These are phyloP conservation scores for Fusarium concolor DNA, from an alignment of 2,329 filamentous ascomycete genomes.

Conservation along the genomic window DNA sequence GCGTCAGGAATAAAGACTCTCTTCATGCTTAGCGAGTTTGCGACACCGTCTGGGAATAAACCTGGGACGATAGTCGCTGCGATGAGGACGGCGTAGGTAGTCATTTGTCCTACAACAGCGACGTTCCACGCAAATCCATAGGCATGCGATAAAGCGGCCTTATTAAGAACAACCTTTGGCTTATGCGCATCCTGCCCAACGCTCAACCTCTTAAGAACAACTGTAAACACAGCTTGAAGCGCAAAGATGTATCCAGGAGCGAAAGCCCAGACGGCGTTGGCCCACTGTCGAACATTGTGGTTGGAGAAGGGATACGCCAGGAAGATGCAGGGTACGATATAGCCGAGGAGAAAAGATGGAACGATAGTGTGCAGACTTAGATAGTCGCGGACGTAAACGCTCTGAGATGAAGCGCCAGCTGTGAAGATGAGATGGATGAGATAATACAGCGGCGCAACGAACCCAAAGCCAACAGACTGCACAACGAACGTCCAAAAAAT, in stretches of 20 bases:
- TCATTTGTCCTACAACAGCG: constrained; percentile 41
- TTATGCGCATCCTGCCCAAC: constrained; percentile 38
- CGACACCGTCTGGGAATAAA: constrained; percentile 34
- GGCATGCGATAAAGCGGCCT: constrained; percentile 35
- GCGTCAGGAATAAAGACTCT: constrained; percentile 39
- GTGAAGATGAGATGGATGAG: constrained; percentile 38
- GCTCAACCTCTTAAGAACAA: constrained; percentile 35
- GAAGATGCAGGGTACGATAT: constrained; percentile 32
- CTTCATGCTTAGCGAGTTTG: constrained; percentile 15
- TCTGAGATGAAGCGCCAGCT: constrained; percentile 15
- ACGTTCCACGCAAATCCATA: constrained; percentile 45
- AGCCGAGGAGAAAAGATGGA: constrained; percentile 41
- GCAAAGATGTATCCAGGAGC: constrained; percentile 38
- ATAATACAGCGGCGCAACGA: constrained; percentile 39
- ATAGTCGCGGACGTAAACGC: constrained; percentile 36
- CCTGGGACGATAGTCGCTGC: constrained; percentile 19
- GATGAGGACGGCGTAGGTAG: constrained; percentile 31
- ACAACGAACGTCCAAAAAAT: constrained; percentile 40
- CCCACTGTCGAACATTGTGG: constrained; percentile 37
- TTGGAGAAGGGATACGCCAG: constrained; percentile 38
- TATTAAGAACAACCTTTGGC: constrained; percentile 28
- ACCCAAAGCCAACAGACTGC: constrained; percentile 42
- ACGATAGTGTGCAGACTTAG: constrained; percentile 31
- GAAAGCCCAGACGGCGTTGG: constrained; percentile 38
- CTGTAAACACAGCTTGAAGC: constrained; percentile 30